Base-by-base conservation (phyloP, 164 flowering plant species). In the Tinospora cordifolia region DNA sequence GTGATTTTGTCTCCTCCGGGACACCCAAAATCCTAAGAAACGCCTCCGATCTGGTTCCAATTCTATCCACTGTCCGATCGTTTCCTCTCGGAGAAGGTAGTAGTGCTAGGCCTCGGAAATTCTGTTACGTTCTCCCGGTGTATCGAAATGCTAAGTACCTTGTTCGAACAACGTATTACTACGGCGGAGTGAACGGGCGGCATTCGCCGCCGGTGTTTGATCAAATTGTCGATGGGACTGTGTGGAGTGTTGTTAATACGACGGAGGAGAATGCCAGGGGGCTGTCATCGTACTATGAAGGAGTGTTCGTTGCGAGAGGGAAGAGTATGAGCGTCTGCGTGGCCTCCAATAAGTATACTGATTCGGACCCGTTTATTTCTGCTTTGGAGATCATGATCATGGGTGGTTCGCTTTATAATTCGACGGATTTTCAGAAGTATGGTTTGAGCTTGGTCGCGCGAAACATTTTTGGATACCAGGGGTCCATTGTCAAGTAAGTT, bases 181-280 rank as follows among this genome's bases (percentile, higher is more conserved):
- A 92, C 64, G 96, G 95, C 8, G 93, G 86, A 12, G 66, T 87
- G 36, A 84, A 88, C 58, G 92, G 89, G 58, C 41, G 4, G 7
- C 71, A 65, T 11, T 68, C 79, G 36, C 90, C 96, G 14, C 92
- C 97, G 22, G 95, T 91, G 21, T 92, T 92, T 62, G 95, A 91
- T 70, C 97, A 89, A 81, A 86, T 92, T 15, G 89, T 94, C 7
- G 97, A 92, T 54, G 97, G 97, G 63, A 89, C 97, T 0, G n/a
- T 88, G 6, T 94, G 97, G 97, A 66, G 85, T 49, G 72, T 82
- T 69, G 98, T 94, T 69, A 90, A 94, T 64, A 94, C 98, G 1
- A 87, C 97, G 0, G 85, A 75, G 66, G 97, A 94, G 79, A 89
- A 86, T 72, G 65, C 62, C 6, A 71, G 57, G 2, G 87, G 83